Conservation (phyloP, 495 filamentous ascomycete genomes). For the Tuber calosporum region DNA sequence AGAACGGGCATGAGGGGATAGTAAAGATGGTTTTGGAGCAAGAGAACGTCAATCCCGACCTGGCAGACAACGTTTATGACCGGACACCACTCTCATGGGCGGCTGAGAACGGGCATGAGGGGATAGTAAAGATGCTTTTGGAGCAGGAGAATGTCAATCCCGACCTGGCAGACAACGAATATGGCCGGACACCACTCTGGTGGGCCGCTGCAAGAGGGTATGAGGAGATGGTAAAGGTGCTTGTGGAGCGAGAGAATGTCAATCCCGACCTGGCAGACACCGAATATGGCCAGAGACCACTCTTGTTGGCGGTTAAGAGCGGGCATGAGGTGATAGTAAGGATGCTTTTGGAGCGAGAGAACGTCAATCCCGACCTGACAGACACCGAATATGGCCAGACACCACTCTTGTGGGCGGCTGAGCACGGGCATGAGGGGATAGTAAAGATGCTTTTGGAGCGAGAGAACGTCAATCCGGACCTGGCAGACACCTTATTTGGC, state of each 20-base stretch:
- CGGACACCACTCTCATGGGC: not conserved
- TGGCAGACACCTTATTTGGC: too few species aligned
- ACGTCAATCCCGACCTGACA: not conserved
- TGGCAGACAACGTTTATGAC: too few species aligned
- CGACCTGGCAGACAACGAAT: too few species aligned
- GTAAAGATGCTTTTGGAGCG: too few species aligned
- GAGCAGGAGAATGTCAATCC: too few species aligned
- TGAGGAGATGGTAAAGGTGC: not conserved
- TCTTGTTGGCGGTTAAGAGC: not conserved
- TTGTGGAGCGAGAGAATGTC: not conserved
- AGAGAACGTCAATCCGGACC: too few species aligned
- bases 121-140: too few species aligned
- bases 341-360: not conserved
- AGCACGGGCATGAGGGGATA: too few species aligned
- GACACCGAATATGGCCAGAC: too few species aligned
- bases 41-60: too few species aligned
- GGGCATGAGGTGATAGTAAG: not conserved
- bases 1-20: not conserved
- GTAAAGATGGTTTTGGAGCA: too few species aligned
- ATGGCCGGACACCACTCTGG: not conserved
- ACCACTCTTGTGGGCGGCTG: too few species aligned
- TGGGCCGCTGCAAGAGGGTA: not conserved
- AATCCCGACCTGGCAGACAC: not conserved
- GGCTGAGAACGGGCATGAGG: not conserved
- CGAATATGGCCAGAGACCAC: not conserved